Base-by-base conservation (phyloP, 2,329 filamentous ascomycete species). In the Fonsecaea nubica region DNA sequence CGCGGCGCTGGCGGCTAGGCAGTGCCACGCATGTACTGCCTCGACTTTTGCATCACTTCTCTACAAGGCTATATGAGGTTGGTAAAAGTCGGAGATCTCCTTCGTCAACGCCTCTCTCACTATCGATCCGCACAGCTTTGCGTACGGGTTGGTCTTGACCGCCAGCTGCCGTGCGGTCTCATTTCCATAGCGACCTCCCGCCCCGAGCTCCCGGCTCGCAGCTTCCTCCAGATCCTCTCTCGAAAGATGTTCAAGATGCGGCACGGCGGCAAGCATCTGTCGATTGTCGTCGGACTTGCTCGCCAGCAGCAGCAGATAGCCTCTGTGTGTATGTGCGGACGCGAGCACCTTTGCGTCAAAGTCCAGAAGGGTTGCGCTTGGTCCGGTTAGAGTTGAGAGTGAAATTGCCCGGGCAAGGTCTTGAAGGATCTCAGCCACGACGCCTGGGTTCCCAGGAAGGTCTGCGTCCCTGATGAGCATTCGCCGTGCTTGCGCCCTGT, bases 81-180 rank as follows among this genome's bases (percentile, higher is more conserved):
- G 58, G 36, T 69, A 67, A 38, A 70, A 73, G 12, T 77, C 75
- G 48, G 76, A 78, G 61, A 82, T 78, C 76, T 88, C 86, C 75
- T 85, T 84, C 71, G 76, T 81, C 77, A 88, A 77, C 13, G 86
- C 86, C 76, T 87, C 84, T 77, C 84, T 84, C 10, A 88, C 86
- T 74, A 88, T 87, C 1, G 81, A 84, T 4, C 86, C 86, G 75
- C 86, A 88, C 78, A 88, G 82, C 77, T 87, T 87, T 36, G 85
- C 85, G 76, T 88, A 87, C 35, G 86, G 86, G 77, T 88, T 88
- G 56, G 85, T 87, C 75, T 83, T 80, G 15, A 88, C 85, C 13
- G 85, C 84, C 77, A 88, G 78, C 71, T 85, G 82, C 72, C 83
- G 80, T 52, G 85, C 86, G 30, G 85, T 79, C 64, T 84, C 81